Conservation (phyloP, 1,284 basidiomycete species). For the Fereydounia khargensis region DNA sequence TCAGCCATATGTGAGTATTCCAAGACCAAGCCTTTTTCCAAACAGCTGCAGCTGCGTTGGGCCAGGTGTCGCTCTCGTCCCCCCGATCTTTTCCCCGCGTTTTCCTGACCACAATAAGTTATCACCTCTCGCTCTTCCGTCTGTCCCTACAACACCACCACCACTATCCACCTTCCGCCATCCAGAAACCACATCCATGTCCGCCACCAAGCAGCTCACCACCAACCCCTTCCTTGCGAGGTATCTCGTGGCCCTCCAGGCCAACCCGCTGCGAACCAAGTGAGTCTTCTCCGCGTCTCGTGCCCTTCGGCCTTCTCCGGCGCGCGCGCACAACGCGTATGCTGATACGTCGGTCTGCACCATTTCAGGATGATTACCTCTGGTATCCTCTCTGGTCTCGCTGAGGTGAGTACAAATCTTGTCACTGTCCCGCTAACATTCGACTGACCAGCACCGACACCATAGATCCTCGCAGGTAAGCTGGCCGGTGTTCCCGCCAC, state of each 20-base stretch:
- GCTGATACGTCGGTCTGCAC: neutral
- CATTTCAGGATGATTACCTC: constrained; percentile 35
- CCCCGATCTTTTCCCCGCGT: no score
- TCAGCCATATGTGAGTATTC: no score
- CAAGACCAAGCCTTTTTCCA: no score
- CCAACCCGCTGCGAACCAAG: constrained; percentile 47
- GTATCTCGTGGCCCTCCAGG: constrained; percentile 39
- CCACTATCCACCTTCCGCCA: no score
- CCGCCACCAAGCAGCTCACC: constrained; percentile 3
- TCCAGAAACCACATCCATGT: no score
- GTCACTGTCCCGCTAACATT: neutral
- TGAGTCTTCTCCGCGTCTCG: constrained; percentile 6
- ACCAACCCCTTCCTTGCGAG: constrained; percentile 31
- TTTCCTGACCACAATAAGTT: no score
- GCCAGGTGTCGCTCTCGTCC: no score
- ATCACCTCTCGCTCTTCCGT: no score
- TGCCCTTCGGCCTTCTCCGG: neutral
- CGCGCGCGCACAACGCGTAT: neutral
- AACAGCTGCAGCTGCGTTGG: no score
- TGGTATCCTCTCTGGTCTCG: constrained; percentile 38
- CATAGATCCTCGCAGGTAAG: constrained; percentile 34
- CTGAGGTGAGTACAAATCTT: constrained; percentile 27
- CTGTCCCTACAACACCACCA: no score
- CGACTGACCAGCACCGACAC: neutral
- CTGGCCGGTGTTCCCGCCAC: constrained; percentile 38